A percentile compares a stretch with the other conserved stretches of the same genome.
These are phyloP conservation scores for Trypanosoma theileri DNA, from an alignment of 208 protist genomes.

Conservation along the genomic window DNA sequence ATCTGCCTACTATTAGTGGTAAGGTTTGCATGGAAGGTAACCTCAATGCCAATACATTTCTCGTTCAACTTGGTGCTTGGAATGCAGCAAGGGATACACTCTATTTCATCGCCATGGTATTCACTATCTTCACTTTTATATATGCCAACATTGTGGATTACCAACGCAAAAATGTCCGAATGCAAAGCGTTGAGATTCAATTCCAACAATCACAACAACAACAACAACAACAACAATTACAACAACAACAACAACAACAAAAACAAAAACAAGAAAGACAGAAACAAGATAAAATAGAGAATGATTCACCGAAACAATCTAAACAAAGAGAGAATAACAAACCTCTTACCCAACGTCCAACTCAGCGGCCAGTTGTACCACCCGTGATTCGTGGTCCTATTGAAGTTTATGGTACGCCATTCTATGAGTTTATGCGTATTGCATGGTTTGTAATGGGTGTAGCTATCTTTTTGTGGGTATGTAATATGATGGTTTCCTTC, in stretches of 20 bases:
- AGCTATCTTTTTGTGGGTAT: constrained; percentile 56
- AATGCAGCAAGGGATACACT: constrained; percentile 59
- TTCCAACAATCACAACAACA: constrained; percentile 33
- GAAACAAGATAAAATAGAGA: no score
- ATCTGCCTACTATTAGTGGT: constrained; percentile 49
- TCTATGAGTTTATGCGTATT: constrained; percentile 82
- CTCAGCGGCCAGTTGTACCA: background rate
- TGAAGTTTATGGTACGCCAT: constrained; percentile 80
- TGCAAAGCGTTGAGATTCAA: constrained; percentile 6
- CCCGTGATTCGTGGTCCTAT: constrained; percentile 17
- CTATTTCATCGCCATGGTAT: constrained; percentile 74
- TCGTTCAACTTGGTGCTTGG: constrained; percentile 66
- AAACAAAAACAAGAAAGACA: background rate
- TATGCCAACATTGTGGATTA: constrained; percentile 54
- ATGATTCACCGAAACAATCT: no score
- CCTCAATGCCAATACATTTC: constrained; percentile 59
- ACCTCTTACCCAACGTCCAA: no score
- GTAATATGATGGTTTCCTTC: constrained; percentile 62
- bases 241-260: background rate
- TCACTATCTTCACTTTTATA: constrained; percentile 50
- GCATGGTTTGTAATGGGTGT: constrained; percentile 79
- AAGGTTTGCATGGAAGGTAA: constrained; percentile 63
- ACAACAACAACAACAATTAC: background rate
- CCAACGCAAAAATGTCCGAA: constrained; percentile 37
- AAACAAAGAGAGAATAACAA: no score